phyloP scores from a whole-genome alignment of 139 green algal species.

The Chlamydomonas asymmetrica region DNA sequence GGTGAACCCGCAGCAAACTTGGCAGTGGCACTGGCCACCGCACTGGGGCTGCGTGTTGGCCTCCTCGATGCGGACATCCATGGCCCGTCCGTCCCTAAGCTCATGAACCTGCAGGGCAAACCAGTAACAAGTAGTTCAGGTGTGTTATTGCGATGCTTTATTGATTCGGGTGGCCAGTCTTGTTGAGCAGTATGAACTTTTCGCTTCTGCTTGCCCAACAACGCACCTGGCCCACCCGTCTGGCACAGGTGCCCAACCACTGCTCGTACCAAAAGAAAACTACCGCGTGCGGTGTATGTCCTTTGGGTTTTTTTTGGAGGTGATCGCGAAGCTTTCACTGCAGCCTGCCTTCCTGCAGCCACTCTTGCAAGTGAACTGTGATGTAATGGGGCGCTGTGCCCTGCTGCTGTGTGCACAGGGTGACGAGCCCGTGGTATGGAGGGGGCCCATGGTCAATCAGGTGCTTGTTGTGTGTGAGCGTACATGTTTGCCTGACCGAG shows the following conservation, averaged over 20 bases:
- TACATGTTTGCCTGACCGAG: no score
- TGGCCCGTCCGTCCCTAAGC: conserved; percentile 79
- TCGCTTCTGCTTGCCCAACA: neutral
- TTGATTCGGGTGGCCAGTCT: no score
- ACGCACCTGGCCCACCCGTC: neutral
- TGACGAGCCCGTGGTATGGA: conserved; percentile 79
- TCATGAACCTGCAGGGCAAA: conserved; percentile 81
- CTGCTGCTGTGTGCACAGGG: conserved; percentile 30
- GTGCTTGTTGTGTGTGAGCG: no score
- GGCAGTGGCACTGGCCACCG: conserved; percentile 73
- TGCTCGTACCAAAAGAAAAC: conserved; percentile 73
- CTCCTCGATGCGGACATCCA: conserved; percentile 93
- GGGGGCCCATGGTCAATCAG: conserved; percentile 92
- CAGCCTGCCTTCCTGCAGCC: neutral
- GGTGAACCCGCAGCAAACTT: conserved; percentile 79
- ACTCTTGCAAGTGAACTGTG: neutral
- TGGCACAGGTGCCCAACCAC: conserved; percentile 18
- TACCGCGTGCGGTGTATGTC: conserved; percentile 82
- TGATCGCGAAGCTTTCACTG: conserved; percentile 12
- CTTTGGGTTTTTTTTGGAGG: conserved; percentile 88
- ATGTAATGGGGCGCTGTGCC: neutral
- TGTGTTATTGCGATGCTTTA: neutral
- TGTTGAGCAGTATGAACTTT: neutral
- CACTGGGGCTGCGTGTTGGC: conserved; percentile 70
- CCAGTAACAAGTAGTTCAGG: neutral